A percentile compares a stretch with the other conserved stretches of the same genome.
These are phyloP conservation scores for Ilex aquifolium DNA, from an alignment of 257 asterid species.

Conservation along the genomic window DNA sequence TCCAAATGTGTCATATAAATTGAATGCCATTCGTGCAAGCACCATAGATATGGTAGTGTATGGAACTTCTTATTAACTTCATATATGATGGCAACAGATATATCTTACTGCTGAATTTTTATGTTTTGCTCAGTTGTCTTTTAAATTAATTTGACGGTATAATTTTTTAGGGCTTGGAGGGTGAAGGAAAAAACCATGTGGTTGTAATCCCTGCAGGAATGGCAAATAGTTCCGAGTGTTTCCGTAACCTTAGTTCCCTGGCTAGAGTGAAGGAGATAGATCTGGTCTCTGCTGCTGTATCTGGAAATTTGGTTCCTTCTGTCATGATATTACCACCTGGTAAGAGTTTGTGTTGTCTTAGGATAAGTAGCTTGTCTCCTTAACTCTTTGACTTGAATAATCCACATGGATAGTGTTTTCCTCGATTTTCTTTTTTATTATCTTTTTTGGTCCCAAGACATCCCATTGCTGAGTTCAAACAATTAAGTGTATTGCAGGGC, in stretches of 20 bases:
- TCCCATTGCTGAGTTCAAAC: too few species aligned
- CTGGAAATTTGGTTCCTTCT: constrained; percentile 72
- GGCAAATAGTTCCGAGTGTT: constrained; percentile 22
- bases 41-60: too few species aligned
- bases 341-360: constrained; percentile 20
- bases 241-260: constrained; percentile 33
- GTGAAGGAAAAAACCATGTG: constrained; percentile 31
- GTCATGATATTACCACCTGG: constrained; percentile 66
- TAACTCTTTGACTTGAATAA: background rate
- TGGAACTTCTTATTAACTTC: too few species aligned
- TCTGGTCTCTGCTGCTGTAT: constrained; percentile 60
- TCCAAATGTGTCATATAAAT: too few species aligned
- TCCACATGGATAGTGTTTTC: constrained; percentile 3
- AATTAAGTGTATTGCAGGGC: too few species aligned
- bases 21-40: too few species aligned
- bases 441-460: background rate
- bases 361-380: too few species aligned
- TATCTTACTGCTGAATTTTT: too few species aligned
- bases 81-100: too few species aligned
- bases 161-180: constrained; percentile 39
- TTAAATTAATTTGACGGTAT: constrained; percentile 8
- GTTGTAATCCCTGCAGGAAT: constrained; percentile 64
- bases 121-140: background rate
- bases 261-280: constrained; percentile 69
- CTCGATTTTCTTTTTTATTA: background rate